Evolutionary conservation across 768 basidiomycete species (phyloP).

Genomic region (Boletus pseudopeckii): DNA sequence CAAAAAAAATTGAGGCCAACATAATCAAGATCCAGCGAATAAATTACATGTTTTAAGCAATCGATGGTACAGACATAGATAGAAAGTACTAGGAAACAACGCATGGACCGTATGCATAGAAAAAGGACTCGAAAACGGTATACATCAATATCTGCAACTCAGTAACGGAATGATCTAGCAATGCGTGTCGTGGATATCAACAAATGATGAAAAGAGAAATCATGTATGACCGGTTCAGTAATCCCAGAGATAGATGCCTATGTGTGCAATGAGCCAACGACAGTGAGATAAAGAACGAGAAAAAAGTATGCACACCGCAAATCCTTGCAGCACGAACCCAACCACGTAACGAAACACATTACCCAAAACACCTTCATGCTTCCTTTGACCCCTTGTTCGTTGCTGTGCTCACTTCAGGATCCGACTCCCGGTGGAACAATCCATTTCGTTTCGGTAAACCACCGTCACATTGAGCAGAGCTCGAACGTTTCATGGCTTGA

Average conservation of each 20-base stretch:
- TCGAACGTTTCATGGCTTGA: constrained; percentile 28
- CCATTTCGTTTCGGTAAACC: constrained; percentile 27
- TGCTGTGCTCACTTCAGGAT: constrained; percentile 26
- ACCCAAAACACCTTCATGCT: constrained; percentile 13
- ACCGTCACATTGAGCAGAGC: constrained; percentile 27
- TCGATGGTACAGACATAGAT: constrained; percentile 15
- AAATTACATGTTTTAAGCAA: constrained; percentile 15
- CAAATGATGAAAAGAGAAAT: constrained; percentile 2
- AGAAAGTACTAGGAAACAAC: neutral
- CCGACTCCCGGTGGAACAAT: constrained; percentile 29
- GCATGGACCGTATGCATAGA: neutral
- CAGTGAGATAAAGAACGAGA: neutral
- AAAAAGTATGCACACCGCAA: constrained; percentile 6
- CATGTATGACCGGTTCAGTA: constrained; percentile 2
- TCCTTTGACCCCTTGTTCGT: constrained; percentile 25
- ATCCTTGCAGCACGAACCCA: neutral
- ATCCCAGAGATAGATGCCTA: constrained; percentile 11
- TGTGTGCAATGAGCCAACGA: constrained; percentile 10
- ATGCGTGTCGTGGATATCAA: constrained; percentile 26
- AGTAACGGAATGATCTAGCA: constrained; percentile 22
- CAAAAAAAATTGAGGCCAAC: neutral
- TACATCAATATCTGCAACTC: constrained; percentile 12
- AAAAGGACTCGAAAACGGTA: constrained; percentile 15
- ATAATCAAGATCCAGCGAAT: no score
- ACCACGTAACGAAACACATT: constrained; percentile 11